Conservation (phyloP, 805 yeast species). For the Zygosaccharomyces pseudorouxii region DNA sequence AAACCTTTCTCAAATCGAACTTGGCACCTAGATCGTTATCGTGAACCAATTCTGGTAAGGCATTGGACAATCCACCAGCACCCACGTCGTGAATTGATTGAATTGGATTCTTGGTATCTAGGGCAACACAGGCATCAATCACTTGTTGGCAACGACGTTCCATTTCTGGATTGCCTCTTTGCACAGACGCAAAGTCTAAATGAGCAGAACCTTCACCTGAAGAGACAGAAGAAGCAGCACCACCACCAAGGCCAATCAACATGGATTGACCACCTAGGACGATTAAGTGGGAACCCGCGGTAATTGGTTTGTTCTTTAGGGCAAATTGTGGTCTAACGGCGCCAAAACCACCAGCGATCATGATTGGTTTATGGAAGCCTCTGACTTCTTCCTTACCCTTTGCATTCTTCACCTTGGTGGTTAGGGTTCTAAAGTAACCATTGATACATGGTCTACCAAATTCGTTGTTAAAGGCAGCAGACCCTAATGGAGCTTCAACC, state of each 20-base stretch:
- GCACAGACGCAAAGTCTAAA: conserved; percentile 97
- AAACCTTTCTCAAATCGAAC: conserved; percentile 85
- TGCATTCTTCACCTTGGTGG: conserved; percentile 64
- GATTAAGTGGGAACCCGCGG: conserved; percentile 86
- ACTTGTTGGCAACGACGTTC: conserved; percentile 99
- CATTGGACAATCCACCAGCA: conserved; percentile 98
- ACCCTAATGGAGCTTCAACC: conserved; percentile 96
- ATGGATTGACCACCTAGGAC: conserved; percentile 97
- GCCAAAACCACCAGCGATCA: conserved; percentile 99
- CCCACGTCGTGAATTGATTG: conserved; percentile 98
- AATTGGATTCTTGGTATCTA: conserved; percentile 73
- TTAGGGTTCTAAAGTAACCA: conserved; percentile 94
- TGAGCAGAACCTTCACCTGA: conserved; percentile 96
- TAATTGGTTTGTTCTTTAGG: conserved; percentile 77
- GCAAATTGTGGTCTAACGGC: conserved; percentile 92
- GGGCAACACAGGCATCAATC: conserved; percentile 85
- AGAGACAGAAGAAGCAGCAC: conserved; percentile 97
- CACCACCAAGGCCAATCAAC: conserved; percentile 99
- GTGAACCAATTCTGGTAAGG: conserved; percentile 94
- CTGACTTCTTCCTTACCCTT: conserved; percentile 69
- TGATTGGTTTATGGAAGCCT: conserved; percentile 98
- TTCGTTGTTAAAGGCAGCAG: conserved; percentile 97
- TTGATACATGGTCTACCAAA: conserved; percentile 97
- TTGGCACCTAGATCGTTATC: conserved; percentile 94
- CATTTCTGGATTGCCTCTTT: conserved; percentile 99